Conservation (phyloP, 768 basidiomycete species). For the Strobilomyces dryophilus region DNA sequence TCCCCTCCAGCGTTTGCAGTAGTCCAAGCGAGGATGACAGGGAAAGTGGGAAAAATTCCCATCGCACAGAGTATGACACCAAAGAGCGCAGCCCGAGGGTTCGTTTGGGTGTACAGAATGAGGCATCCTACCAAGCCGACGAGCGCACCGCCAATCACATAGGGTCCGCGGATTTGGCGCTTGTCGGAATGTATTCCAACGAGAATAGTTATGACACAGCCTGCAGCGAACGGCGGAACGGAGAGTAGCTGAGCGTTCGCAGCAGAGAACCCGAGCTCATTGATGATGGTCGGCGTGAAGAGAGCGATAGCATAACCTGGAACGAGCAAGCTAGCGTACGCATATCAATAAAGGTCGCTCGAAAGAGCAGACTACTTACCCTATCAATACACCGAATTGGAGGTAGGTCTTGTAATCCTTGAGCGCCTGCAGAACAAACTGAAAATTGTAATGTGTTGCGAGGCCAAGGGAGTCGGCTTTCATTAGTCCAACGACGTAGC, state of each 20-base stretch:
- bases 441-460: background rate
- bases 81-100: background rate
- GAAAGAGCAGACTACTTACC: background rate
- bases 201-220: background rate
- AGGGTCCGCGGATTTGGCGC: background rate
- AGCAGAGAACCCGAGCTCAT: background rate
- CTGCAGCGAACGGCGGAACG: background rate
- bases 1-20: background rate
- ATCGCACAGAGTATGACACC: background rate
- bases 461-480: conserved; percentile 13
- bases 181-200: background rate
- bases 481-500: conserved; percentile 32
- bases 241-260: background rate
- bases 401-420: background rate
- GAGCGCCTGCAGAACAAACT: background rate
- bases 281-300: background rate
- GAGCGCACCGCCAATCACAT: background rate
- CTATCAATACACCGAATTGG: background rate
- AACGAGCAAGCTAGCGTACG: background rate
- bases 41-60: background rate
- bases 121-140: background rate
- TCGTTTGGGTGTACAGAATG: background rate
- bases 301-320: background rate
- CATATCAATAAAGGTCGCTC: background rate
- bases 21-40: background rate